A percentile compares a stretch with the other conserved stretches of the same genome.
phyloP scores from a whole-genome alignment of 768 basidiomycete species.

The Daedalea quercina region DNA sequence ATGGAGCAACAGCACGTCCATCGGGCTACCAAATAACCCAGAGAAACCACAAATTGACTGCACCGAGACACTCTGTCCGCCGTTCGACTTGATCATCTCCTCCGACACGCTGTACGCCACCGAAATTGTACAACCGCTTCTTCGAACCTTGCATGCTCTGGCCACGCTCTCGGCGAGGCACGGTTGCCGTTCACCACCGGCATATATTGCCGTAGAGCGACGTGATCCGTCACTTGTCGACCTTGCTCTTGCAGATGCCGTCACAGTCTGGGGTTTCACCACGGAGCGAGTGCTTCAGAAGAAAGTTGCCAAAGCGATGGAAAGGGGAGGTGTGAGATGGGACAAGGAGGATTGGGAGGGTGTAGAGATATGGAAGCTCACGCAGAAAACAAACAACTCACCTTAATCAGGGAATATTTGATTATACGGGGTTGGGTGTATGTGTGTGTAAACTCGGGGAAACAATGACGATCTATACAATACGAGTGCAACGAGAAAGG shows the following conservation, averaged over 20 bases:
- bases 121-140: constrained; percentile 58
- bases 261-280: constrained; percentile 46
- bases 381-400: not conserved
- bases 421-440: not conserved
- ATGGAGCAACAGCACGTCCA: constrained; percentile 36
- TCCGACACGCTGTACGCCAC: constrained; percentile 77
- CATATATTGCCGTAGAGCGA: constrained; percentile 67
- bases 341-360: constrained; percentile 68
- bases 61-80: constrained; percentile 32
- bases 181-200: constrained; percentile 32
- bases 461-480: not conserved
- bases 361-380: constrained; percentile 69
- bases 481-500: not conserved
- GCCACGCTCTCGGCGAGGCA: constrained; percentile 14
- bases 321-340: constrained; percentile 55
- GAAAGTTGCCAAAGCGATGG: constrained; percentile 55
- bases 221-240: constrained; percentile 67
- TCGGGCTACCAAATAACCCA: not conserved
- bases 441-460: not conserved
- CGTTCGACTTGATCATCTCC: constrained; percentile 73
- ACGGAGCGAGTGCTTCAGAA: constrained; percentile 50
- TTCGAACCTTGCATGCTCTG: constrained; percentile 57
- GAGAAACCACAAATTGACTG: not conserved
- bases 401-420: not conserved
- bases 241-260: constrained; percentile 49